Percentiles rank a stretch among this genome's conserved stretches.
Conservation (phyloP, 2,329 filamentous ascomycete species). For the Pseudocercospora eumusae region DNA sequence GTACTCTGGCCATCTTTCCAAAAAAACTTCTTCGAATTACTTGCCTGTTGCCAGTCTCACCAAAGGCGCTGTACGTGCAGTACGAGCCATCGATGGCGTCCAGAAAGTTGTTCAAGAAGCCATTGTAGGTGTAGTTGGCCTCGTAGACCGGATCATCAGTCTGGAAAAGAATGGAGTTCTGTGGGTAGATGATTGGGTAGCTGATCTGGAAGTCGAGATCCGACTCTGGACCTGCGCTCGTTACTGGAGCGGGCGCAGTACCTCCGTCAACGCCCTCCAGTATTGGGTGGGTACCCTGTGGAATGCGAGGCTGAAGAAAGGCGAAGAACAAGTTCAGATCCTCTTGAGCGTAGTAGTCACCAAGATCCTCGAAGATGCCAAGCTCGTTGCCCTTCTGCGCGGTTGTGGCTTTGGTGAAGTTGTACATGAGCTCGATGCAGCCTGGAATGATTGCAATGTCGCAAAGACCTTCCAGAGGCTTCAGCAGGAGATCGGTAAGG, state of each 20-base stretch:
- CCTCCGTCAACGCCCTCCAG: conserved; percentile 30
- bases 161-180: conserved; percentile 53
- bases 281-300: conserved; percentile 32
- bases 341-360: conserved; percentile 49
- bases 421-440: conserved; percentile 49
- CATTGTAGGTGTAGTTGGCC: conserved; percentile 40
- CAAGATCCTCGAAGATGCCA: conserved; percentile 48
- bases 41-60: conserved; percentile 46
- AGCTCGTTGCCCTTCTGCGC: conserved; percentile 48
- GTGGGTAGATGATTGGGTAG: conserved; percentile 56
- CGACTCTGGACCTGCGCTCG: conserved; percentile 50
- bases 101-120: conserved; percentile 49
- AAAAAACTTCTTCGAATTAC: background rate
- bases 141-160: conserved; percentile 44
- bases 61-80: conserved; percentile 47
- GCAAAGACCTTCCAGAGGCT: conserved; percentile 22
- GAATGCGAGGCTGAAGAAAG: conserved; percentile 32
- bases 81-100: conserved; percentile 56
- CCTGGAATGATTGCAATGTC: conserved; percentile 41
- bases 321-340: conserved; percentile 54
- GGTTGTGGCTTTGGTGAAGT: conserved; percentile 45
- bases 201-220: conserved; percentile 55
- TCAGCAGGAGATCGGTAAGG: conserved; percentile 15
- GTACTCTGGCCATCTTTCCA: background rate
- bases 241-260: conserved; percentile 42